These are phyloP conservation scores for Curvularia spicifera DNA, from an alignment of 2,329 filamentous ascomycete species.

Conservation along the genomic window DNA sequence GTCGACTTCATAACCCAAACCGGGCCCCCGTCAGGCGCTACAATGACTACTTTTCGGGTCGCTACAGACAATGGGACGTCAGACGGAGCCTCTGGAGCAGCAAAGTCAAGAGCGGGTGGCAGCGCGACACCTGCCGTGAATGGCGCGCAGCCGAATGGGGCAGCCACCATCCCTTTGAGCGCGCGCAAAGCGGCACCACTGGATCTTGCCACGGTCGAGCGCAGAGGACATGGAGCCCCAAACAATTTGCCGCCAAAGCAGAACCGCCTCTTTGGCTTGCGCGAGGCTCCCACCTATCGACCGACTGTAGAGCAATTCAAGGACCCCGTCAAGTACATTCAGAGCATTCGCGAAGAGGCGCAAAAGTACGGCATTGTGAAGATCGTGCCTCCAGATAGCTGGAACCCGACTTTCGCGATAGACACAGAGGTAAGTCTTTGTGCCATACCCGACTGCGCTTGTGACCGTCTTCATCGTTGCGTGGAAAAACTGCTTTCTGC, in stretches of 20 bases:
- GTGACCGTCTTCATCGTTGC: background rate
- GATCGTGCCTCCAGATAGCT: conserved; percentile 89
- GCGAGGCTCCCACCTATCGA: conserved; percentile 87
- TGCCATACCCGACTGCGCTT: background rate
- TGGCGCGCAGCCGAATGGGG: conserved; percentile 49
- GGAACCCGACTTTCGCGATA: conserved; percentile 95
- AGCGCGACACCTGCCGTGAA: conserved; percentile 30
- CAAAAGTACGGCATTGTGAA: conserved; percentile 91
- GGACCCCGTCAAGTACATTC: conserved; percentile 91
- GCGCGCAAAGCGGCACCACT: conserved; percentile 71
- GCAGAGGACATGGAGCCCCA: conserved; percentile 80
- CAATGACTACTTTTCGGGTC: conserved; percentile 49
- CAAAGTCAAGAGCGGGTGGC: conserved; percentile 42
- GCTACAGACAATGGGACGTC: conserved; percentile 38
- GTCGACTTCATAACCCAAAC: conserved; percentile 45
- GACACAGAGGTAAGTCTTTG: conserved; percentile 81
- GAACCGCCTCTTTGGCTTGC: conserved; percentile 80
- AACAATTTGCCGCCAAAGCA: conserved; percentile 78
- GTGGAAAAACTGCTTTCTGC: background rate
- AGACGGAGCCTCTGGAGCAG: conserved; percentile 30
- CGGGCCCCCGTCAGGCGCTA: conserved; percentile 43
- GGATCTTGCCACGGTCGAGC: conserved; percentile 88
- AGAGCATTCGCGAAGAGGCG: conserved; percentile 87
- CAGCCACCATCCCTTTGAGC: conserved; percentile 63
- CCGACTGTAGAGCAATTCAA: conserved; percentile 94